Conservation (phyloP, 163 green algal genomes). For the Chlorella variabilis region DNA sequence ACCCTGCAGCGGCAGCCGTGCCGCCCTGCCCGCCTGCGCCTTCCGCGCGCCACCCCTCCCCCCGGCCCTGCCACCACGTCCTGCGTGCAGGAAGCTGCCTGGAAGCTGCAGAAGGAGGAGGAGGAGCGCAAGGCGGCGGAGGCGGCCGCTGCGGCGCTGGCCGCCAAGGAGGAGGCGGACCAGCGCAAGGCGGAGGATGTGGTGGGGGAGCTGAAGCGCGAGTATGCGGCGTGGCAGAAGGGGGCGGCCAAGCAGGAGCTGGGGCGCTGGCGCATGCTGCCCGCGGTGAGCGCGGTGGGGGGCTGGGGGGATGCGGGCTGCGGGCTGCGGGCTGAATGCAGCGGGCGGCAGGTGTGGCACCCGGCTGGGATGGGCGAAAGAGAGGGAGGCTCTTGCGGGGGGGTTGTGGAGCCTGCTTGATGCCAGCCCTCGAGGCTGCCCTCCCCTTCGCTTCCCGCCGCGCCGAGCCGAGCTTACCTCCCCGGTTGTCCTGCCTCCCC, state of each 20-base stretch:
- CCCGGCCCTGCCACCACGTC: conserved; percentile 29
- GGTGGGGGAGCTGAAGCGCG: background rate
- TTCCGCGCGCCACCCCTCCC: background rate
- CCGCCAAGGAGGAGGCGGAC: background rate
- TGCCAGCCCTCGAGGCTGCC: too few relatives aligned
- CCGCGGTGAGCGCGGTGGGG: background rate
- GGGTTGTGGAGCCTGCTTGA: too few relatives aligned
- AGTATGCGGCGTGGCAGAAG: background rate
- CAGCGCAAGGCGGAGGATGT: conserved; percentile 39
- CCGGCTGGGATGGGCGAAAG: too few relatives aligned
- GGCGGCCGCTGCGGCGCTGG: background rate
- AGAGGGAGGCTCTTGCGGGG: too few relatives aligned
- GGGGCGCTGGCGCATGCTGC: conserved; percentile 15
- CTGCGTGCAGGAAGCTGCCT: conserved; percentile 5
- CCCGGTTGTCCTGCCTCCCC: too few relatives aligned
- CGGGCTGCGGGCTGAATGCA: too few relatives aligned
- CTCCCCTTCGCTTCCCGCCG: too few relatives aligned
- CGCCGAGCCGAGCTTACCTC: too few relatives aligned
- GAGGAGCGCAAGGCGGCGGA: background rate
- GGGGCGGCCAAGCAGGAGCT: background rate
- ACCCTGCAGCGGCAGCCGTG: too few relatives aligned
- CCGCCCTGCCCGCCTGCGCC: background rate
- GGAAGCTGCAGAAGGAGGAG: conserved; percentile 16
- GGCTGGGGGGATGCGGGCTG: background rate
- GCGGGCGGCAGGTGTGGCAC: too few relatives aligned